Conservation (phyloP, 1,139 yeast species). For the Pichia sp. region DNA sequence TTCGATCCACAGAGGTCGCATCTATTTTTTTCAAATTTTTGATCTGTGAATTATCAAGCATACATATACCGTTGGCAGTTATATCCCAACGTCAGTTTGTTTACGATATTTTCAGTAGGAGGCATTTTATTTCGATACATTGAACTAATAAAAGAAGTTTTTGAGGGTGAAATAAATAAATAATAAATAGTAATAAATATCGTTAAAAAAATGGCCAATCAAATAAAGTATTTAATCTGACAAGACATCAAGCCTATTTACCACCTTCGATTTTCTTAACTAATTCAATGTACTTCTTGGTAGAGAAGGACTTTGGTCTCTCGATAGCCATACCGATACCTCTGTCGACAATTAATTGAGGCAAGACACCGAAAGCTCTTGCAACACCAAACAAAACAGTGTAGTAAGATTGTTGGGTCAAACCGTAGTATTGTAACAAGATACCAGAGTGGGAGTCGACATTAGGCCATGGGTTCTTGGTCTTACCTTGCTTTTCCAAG, state of each 20-base stretch:
- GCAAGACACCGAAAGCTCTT: slow-evolving; percentile 95
- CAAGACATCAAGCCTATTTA: slow-evolving; percentile 14
- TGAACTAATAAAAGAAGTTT: not conserved
- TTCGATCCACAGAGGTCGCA: slow-evolving; percentile 92
- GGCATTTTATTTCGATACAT: not conserved
- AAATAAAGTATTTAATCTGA: not conserved
- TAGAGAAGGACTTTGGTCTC: slow-evolving; percentile 95
- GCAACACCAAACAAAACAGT: slow-evolving; percentile 98
- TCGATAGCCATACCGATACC: slow-evolving; percentile 94
- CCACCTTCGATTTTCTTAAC: slow-evolving; percentile 36
- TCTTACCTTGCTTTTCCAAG: slow-evolving; percentile 93
- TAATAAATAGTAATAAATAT: slow-evolving; percentile 2
- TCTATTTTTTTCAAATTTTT: slow-evolving; percentile 15
- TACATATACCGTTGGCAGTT: not conserved
- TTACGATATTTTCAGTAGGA: not conserved
- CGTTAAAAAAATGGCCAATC: not conserved
- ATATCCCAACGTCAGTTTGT: not conserved
- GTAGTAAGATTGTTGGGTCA: slow-evolving; percentile 93
- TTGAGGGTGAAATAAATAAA: slow-evolving; percentile 5
- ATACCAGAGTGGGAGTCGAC: slow-evolving; percentile 98
- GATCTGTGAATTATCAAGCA: not conserved
- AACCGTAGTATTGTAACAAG: slow-evolving; percentile 92
- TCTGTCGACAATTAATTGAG: slow-evolving; percentile 94
- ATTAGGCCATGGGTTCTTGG: slow-evolving; percentile 99
- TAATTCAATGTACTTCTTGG: slow-evolving; percentile 61